Conservation (phyloP, 805 yeast genomes). For the Sugiyamaella lignohabitans region DNA sequence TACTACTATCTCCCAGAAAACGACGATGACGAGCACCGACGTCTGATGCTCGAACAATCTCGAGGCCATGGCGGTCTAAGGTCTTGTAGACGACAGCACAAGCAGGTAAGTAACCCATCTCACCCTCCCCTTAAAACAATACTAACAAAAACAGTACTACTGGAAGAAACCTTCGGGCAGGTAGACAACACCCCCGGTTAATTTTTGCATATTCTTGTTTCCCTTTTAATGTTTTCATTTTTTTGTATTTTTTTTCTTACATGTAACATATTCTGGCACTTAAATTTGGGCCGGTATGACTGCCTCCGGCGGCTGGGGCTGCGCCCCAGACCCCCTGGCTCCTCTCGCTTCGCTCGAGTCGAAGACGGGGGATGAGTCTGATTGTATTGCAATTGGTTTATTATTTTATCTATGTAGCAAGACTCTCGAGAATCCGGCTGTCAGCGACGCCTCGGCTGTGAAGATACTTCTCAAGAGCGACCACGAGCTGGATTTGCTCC, state of each 20-base stretch:
- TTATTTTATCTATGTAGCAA: no score
- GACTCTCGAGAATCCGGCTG: no score
- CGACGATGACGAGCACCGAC: constrained; percentile 68
- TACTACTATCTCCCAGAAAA: constrained; percentile 83
- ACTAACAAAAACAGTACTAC: constrained; percentile 16
- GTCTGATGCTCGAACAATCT: constrained; percentile 59
- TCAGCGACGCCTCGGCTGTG: constrained; percentile 24
- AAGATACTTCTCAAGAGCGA: constrained; percentile 52
- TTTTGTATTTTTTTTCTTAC: no score
- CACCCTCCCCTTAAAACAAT: background rate
- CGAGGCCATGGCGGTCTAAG: constrained; percentile 80
- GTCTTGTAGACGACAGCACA: constrained; percentile 87
- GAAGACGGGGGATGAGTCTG: no score
- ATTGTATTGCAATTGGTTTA: background rate
- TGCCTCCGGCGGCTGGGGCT: no score
- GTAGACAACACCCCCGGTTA: background rate
- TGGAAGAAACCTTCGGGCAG: constrained; percentile 23
- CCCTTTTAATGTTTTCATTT: background rate
- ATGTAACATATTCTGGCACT: no score
- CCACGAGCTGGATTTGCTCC: constrained; percentile 58
- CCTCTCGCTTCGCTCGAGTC: no score
- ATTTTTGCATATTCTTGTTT: no score
- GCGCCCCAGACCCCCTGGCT: no score
- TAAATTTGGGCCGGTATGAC: no score
- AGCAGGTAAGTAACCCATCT: constrained; percentile 41